phyloP scores from a whole-genome alignment of 2,329 filamentous ascomycete genomes.

The Trichoderma simmonsii region DNA sequence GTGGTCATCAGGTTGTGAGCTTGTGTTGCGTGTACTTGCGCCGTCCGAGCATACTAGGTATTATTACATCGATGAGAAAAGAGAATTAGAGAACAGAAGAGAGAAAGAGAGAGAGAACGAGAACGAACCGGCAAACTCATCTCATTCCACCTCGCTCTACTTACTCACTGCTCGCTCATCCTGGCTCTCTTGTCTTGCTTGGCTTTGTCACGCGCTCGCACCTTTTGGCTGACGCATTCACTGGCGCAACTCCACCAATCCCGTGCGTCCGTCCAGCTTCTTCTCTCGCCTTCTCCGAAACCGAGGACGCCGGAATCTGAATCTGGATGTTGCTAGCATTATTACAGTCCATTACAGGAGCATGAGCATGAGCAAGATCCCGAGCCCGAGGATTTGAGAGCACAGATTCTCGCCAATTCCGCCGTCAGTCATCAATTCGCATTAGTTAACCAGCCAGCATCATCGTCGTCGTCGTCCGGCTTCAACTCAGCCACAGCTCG shows the following conservation, averaged over 20 bases:
- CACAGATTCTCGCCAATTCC: neutral
- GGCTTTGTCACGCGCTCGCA: conserved; percentile 14
- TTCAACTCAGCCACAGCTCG: neutral
- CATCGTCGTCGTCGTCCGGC: neutral
- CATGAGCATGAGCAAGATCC: neutral
- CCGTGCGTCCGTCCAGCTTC: neutral
- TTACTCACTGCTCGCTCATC: neutral
- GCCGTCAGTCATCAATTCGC: neutral
- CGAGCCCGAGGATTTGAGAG: neutral
- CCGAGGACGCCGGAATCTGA: conserved; percentile 12
- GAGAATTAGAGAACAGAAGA: neutral
- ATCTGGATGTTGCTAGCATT: neutral
- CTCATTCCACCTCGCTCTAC: neutral
- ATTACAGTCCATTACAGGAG: neutral
- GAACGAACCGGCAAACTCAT: neutral
- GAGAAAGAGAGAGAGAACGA: neutral
- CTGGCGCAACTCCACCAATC: conserved; percentile 18
- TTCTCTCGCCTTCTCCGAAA: conserved; percentile 25
- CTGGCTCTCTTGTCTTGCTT: neutral
- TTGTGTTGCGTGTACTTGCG: neutral
- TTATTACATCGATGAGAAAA: neutral
- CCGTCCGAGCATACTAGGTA: neutral
- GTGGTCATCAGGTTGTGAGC: neutral
- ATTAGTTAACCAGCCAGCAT: neutral
- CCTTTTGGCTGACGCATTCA: conserved; percentile 17